Base-by-base conservation (phyloP, 2,329 filamentous ascomycete genomes). In the Aspergillus sp. region DNA sequence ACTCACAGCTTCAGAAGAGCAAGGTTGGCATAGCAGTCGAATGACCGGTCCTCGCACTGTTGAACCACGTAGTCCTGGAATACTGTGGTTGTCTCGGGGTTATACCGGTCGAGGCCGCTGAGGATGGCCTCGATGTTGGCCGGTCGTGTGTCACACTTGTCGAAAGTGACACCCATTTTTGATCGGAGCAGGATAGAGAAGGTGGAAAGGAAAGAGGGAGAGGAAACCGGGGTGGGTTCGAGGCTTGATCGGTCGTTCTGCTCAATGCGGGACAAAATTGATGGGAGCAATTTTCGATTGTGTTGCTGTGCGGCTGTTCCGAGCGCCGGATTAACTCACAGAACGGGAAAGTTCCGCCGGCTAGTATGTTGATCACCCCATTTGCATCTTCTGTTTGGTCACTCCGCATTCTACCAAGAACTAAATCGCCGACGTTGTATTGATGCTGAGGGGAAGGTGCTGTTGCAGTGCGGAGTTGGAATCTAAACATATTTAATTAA, bases 91-190 rank as follows among this genome's bases (percentile, higher is more conserved):
- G 95, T 96, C 82, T 99, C 95, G 42, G 95, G 95, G 79, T 99
- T 99, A 83, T 99, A 99, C 72, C 95, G 86, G 79, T 99, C 95
- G 64, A 99, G 90, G 68, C 95, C 93, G 80, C 93, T 96, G 74
- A 99, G 91, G 73, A 99, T 97, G 77, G 81, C 83, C 74, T 91
- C 89, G 78, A 99, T 96, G 76, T 95, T 88, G 67, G 95, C 90
- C 68, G 95, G 93, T 76, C 95, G 85, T 78, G 96, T 91, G 70
- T 91, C 88, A 81, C 91, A 90, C 79, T 93, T 90, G 84, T 97
- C 93, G 81, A 89, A 89, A 59, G 85, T 78, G 64, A 71, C 67
- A 49, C 55, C 68, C 68, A 71, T 71, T 42, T 57, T 68, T 59
- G 24, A 30, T 26, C 26, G 18, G 9, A 20, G 17, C n/a, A 24